Evolutionary conservation across 306 rosid species (phyloP).

Genomic region (Elaeagnus macrophylla): DNA sequence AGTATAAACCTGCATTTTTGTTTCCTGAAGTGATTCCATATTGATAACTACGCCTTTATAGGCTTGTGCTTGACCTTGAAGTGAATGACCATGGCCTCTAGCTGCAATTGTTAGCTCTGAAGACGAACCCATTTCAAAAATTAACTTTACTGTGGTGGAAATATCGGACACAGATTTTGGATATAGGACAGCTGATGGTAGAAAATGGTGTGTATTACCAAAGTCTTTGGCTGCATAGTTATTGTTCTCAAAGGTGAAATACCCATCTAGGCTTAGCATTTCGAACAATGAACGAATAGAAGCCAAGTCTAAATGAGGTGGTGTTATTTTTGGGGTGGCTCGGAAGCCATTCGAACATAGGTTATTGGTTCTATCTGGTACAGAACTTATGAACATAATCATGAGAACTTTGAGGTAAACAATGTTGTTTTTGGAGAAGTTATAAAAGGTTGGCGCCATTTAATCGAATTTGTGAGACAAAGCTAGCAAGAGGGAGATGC

Average conservation of each 20-base stretch:
- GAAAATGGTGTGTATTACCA: constrained; percentile 58
- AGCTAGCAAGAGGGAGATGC: constrained; percentile 26
- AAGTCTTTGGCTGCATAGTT: constrained; percentile 63
- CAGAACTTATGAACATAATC: constrained; percentile 38
- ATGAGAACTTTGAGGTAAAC: constrained; percentile 30
- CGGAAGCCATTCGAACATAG: constrained; percentile 30
- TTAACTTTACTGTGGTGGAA: constrained; percentile 40
- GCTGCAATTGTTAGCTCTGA: constrained; percentile 72
- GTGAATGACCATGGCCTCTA: constrained; percentile 92
- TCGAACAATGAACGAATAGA: constrained; percentile 32
- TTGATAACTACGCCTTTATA: constrained; percentile 62
- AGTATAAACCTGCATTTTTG: constrained; percentile 34
- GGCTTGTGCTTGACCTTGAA: constrained; percentile 78
- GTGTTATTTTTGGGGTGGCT: constrained; percentile 24
- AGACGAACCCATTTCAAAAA: constrained; percentile 43
- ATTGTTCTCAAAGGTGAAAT: constrained; percentile 49
- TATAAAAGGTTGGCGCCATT: constrained; percentile 41
- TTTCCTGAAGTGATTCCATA: constrained; percentile 61
- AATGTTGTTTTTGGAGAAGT: constrained; percentile 30
- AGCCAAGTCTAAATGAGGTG: constrained; percentile 22
- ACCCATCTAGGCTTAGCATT: constrained; percentile 55
- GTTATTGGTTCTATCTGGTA: constrained; percentile 37
- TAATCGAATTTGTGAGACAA: constrained; percentile 16
- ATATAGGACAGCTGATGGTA: constrained; percentile 68
- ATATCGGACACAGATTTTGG: constrained; percentile 71